Evolutionary conservation across 73 alveolate species (phyloP).

Genomic region (Tetrahymena elliotti): DNA sequence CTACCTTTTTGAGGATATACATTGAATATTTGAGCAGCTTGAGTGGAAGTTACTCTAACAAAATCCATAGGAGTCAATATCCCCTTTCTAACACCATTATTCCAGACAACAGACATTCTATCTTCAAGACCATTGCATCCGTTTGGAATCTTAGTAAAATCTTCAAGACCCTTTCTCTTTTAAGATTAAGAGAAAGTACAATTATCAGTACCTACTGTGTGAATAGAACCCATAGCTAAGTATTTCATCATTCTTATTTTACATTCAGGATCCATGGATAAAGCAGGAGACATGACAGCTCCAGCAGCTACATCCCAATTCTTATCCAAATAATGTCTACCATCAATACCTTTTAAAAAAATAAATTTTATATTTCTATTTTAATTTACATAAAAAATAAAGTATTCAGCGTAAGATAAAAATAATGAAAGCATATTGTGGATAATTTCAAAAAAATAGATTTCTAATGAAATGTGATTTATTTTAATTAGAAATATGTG

Average conservation of each 20-base stretch:
- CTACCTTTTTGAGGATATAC: slow-evolving; percentile 75
- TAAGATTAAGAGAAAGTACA: slow-evolving; percentile 61
- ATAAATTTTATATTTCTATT: background rate
- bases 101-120: slow-evolving; percentile 68
- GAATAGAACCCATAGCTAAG: slow-evolving; percentile 33
- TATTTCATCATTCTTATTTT: slow-evolving; percentile 7
- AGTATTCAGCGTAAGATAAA: background rate
- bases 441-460: too few relatives aligned
- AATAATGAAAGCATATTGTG: background rate
- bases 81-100: slow-evolving; percentile 64
- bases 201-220: slow-evolving; percentile 54
- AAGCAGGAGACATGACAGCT: slow-evolving; percentile 53
- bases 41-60: slow-evolving; percentile 71
- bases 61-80: slow-evolving; percentile 54
- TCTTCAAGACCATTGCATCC: slow-evolving; percentile 76
- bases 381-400: background rate
- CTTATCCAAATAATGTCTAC: slow-evolving; percentile 26
- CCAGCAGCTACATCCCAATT: slow-evolving; percentile 55
- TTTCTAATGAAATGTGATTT: too few relatives aligned
- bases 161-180: slow-evolving; percentile 58
- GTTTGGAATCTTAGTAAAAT: slow-evolving; percentile 58
- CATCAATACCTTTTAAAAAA: slow-evolving; percentile 26
- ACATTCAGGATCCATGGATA: background rate
- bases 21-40: slow-evolving; percentile 72
- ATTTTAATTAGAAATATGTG: background rate